Conservation (phyloP, 768 basidiomycete genomes). For the Suillus bovinus region DNA sequence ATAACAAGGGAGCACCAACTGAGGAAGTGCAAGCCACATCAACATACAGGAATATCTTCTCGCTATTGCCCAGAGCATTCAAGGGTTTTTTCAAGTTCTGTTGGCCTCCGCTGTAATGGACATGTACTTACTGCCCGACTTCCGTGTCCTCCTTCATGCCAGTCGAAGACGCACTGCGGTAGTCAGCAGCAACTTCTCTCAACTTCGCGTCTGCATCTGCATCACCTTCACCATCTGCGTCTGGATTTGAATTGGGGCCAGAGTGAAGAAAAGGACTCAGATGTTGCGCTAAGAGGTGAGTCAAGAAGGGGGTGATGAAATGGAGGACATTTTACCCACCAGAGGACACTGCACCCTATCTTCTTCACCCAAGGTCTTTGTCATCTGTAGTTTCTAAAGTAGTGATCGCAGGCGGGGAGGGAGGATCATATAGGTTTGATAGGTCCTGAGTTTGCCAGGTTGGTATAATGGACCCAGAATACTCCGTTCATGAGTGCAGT, state of each 20-base stretch:
- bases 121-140: constrained; percentile 16
- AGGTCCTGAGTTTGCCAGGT: constrained; percentile 42
- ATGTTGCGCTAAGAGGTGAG: constrained; percentile 21
- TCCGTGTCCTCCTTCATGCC: constrained; percentile 30
- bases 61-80: neutral
- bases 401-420: constrained; percentile 33
- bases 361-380: constrained; percentile 29
- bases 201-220: constrained; percentile 47
- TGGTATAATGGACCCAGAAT: constrained; percentile 33
- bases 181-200: constrained; percentile 48
- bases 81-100: neutral
- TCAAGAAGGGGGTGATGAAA: constrained; percentile 17
- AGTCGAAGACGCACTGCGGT: constrained; percentile 30
- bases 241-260: constrained; percentile 20
- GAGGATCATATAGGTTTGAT: constrained; percentile 56
- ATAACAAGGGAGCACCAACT: neutral
- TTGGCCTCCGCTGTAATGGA: neutral
- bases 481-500: constrained; percentile 39
- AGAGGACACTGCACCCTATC: constrained; percentile 22
- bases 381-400: constrained; percentile 31
- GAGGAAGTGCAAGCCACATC: neutral
- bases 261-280: constrained; percentile 22
- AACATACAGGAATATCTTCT: neutral
- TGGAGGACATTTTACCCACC: neutral
- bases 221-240: constrained; percentile 30